Base-by-base conservation (phyloP, 345 rosid species). In the Erysimum cheiranthoides region DNA sequence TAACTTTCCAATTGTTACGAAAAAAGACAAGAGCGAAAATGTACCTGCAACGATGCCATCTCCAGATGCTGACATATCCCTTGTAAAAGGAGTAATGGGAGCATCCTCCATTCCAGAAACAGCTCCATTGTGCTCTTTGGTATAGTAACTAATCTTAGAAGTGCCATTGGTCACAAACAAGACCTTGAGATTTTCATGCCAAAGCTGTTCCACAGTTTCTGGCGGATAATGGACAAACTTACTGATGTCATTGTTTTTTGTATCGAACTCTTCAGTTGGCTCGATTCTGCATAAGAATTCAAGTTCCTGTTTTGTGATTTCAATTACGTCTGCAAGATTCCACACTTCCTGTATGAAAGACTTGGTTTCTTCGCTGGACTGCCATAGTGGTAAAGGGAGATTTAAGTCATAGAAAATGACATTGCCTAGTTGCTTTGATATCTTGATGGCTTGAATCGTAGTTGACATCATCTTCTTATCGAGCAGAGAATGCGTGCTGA, bases 11-110 rank as follows among this genome's bases (percentile, higher is more conserved):
- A 42, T 51, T 36, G 11, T 11, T 47, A 39, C 1, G 4, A 1
- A 57, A 31, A 39, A 36, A 61, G 18, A 35, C 4, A n/a, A n/a
- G 36, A 51, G 25, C 10, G 12, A 71, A 47, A 63, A 30, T 39
- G 34, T 78, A 94, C 98, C 97, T 73, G 97, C 98, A 70, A 85
- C 89, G 49, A 93, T 86, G 80, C 94, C 98, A 85, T 91, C 97
- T 78, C 96, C 97, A 58, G 98, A 85, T 40, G 97, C 90, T 4
- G 94, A 91, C 98, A 91, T 87, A 72, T 90, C 98, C 71, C 81
- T 2, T 1, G 97, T 82, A 82, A 85, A 90, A 52, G 95, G 97
- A 46, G 94, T 88, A 52, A 94, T 49, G 4, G 90, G 93, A 14
- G 91, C 81, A 84, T 86, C 97, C 84, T 91, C 97, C 89, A 86